Base-by-base conservation (phyloP, 768 basidiomycete genomes). In the Albatrellus ellisii region DNA sequence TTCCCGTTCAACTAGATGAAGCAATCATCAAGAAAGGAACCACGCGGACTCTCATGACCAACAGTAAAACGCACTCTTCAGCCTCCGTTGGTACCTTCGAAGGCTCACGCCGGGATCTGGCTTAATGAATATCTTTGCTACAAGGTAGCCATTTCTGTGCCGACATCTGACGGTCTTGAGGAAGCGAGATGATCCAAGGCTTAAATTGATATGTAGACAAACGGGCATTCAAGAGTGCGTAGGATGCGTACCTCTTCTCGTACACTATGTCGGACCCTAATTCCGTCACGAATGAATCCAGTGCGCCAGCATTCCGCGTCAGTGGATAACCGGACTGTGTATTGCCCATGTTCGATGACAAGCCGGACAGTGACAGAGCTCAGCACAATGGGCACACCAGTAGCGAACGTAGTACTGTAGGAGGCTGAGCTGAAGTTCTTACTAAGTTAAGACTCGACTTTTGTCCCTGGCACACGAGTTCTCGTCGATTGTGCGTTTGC, bases 101-200 rank as follows among this genome's bases (percentile, higher is more conserved):
- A 97, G 63, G 10, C 80, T 82, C 43, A 92, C 56, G 3, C 79
- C 74, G 20, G 89, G 86, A 61, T 97, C 90, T 0, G 90, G 82
- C 58, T 99, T 97, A 55, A 92, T 77, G 64, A 92, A 95, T 44
- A 98, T 79, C 71, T 98, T 98, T 54, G 94, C 74, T 39, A 95
- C 79, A 26, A 97, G 64, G 29, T 75, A 79, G 0, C 90, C 88
- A 53, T 84, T 79, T 36, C 72, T 65, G 62, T 95, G 88, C 29
- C 81, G 71, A 55, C 83, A 92, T 54, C 84, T 80, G 51, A 94
- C 90, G 0, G 91, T 82, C 71, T 75, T 75, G 35, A 77, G 66
- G 56, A 81, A 79, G 4, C 84, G 72, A 5, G 83, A 73, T 1
- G 77, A 71, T 12, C 80, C 80, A 42, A 85, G 61, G 53, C 83